Percentiles rank a stretch among this genome's conserved stretches.
Conservation (phyloP, 768 basidiomycete genomes). For the Gloeopeniophorella convolvens region DNA sequence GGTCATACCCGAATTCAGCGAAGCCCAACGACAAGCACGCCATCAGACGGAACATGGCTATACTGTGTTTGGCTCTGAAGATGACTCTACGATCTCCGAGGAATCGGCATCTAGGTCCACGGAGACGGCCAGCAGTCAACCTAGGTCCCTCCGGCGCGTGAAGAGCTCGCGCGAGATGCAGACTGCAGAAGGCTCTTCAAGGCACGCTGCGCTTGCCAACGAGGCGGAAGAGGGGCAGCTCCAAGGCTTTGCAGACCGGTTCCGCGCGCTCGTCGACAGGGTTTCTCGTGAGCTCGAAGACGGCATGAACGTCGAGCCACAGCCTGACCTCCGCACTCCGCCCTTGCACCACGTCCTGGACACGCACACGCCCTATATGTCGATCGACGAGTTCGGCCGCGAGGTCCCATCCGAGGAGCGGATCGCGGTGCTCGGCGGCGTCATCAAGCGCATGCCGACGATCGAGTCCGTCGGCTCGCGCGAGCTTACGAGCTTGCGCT, state of each 20-base stretch:
- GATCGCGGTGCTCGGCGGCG: slow-evolving; percentile 55
- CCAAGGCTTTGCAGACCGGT: slow-evolving; percentile 42
- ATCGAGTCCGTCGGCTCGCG: slow-evolving; percentile 72
- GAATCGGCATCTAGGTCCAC: slow-evolving; percentile 1
- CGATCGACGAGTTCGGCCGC: slow-evolving; percentile 36
- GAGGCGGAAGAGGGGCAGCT: slow-evolving; percentile 30
- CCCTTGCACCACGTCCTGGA: slow-evolving; percentile 18
- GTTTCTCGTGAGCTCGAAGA: slow-evolving; percentile 49
- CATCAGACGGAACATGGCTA: not conserved
- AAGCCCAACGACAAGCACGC: not conserved
- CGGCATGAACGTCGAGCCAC: slow-evolving; percentile 32
- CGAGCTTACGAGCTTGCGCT: slow-evolving; percentile 36
- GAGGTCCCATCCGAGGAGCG: slow-evolving; percentile 40
- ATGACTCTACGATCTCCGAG: slow-evolving; percentile 12
- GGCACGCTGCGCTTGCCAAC: not conserved
- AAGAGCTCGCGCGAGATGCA: slow-evolving; percentile 2
- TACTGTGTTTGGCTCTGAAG: not conserved
- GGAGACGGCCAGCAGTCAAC: slow-evolving; percentile 1
- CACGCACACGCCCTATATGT: slow-evolving; percentile 27
- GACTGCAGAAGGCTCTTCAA: not conserved
- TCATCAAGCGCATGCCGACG: slow-evolving; percentile 71
- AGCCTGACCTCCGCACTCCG: not conserved
- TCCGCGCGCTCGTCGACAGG: slow-evolving; percentile 44
- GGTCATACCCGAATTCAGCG: slow-evolving; percentile 14
- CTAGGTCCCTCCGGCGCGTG: slow-evolving; percentile 3